A percentile compares a stretch with the other conserved stretches of the same genome.
Evolutionary conservation across 805 yeast species (phyloP).

Genomic region (Lachancea cidri): DNA sequence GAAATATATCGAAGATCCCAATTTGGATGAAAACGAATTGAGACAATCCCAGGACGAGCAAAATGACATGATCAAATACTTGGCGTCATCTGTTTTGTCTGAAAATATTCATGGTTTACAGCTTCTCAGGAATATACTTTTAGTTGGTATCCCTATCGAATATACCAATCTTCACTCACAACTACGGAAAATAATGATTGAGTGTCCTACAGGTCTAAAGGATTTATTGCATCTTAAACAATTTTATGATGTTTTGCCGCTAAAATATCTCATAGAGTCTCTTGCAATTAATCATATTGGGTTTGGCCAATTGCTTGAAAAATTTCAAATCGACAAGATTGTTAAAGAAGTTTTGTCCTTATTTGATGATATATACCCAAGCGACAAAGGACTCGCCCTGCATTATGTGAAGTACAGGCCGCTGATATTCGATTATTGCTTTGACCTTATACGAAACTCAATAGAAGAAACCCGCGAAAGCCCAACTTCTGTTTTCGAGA

Average conservation of each 20-base stretch:
- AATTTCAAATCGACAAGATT: constrained; percentile 10
- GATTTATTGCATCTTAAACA: constrained; percentile 23
- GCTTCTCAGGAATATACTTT: constrained; percentile 6
- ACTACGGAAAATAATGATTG: constrained; percentile 21
- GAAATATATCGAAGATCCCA: constrained; percentile 21
- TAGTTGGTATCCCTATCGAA: constrained; percentile 7
- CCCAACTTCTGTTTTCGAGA: background rate
- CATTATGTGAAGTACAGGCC: constrained; percentile 29
- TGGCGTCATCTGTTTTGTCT: constrained; percentile 21
- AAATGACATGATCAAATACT: constrained; percentile 7
- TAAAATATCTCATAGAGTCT: constrained; percentile 26
- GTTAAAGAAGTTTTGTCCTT: constrained; percentile 3
- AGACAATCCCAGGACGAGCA: constrained; percentile 1
- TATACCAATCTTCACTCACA: constrained; percentile 14
- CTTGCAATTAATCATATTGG: constrained; percentile 28
- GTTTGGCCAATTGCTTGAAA: constrained; percentile 13
- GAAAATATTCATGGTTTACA: constrained; percentile 23
- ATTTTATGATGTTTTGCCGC: constrained; percentile 29
- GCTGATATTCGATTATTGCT: constrained; percentile 23
- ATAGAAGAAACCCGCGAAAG: constrained; percentile 4
- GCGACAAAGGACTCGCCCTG: constrained; percentile 15
- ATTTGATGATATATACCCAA: constrained; percentile 18
- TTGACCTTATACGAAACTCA: constrained; percentile 12
- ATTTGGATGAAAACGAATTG: background rate
- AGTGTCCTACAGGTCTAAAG: constrained; percentile 28